Conservation (phyloP, 2,329 filamentous ascomycete species). For the Aspergillus ochraceus region DNA sequence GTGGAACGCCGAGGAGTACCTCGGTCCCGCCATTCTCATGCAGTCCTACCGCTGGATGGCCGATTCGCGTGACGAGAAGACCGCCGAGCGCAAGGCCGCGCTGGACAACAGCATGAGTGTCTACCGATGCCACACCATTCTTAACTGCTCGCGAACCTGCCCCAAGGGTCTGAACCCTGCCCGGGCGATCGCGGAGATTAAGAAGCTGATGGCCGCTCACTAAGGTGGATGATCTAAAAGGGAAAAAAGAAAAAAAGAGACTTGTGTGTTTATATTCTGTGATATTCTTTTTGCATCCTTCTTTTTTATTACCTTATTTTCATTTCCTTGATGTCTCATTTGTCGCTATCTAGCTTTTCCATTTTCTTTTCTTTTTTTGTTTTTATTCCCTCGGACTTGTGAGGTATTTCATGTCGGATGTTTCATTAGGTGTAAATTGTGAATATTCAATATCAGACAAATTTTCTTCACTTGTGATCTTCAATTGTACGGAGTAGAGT, state of each 20-base stretch:
- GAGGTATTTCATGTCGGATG: slow-evolving; percentile 25
- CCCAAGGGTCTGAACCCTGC: slow-evolving; percentile 98
- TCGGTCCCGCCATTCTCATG: slow-evolving; percentile 91
- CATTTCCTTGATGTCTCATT: slow-evolving; percentile 10
- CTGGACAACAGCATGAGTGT: slow-evolving; percentile 99
- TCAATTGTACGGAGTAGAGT: no score
- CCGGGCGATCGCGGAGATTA: slow-evolving; percentile 93
- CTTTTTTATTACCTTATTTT: slow-evolving; percentile 13
- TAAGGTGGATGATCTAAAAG: slow-evolving; percentile 18
- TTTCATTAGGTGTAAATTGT: slow-evolving; percentile 33
- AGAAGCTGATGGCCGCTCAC: slow-evolving; percentile 80
- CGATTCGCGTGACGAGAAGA: slow-evolving; percentile 91
- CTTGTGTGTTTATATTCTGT: slow-evolving; percentile 9
- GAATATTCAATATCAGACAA: slow-evolving; percentile 18
- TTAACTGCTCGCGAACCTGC: slow-evolving; percentile 97
- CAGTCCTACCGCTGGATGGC: slow-evolving; percentile 98
- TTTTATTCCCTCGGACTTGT: slow-evolving; percentile 24
- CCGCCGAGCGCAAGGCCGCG: slow-evolving; percentile 79
- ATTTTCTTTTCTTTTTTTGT: background rate
- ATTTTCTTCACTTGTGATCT: no score
- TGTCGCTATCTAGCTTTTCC: slow-evolving; percentile 14
- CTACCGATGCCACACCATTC: slow-evolving; percentile 98
- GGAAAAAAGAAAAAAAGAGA: slow-evolving; percentile 10
- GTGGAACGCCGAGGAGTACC: slow-evolving; percentile 99
- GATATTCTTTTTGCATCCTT: slow-evolving; percentile 15